phyloP scores from a whole-genome alignment of 129 eudicot species.

The Rutidosis leptorrhynchoides region DNA sequence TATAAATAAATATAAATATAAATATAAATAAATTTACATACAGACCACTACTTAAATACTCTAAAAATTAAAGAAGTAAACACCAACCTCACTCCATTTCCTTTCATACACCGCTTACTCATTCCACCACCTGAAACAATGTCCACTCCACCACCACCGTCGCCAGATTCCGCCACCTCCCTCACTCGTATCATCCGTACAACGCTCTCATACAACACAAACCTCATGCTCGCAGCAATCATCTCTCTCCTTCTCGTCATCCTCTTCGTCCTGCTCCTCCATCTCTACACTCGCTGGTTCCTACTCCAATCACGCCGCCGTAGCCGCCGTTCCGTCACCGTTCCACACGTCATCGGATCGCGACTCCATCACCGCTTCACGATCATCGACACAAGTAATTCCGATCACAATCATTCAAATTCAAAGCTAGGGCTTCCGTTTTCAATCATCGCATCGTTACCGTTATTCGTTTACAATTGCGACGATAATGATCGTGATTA shows the following conservation, averaged over 20 bases:
- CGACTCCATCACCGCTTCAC: conserved; percentile 45
- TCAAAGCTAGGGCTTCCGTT: conserved; percentile 55
- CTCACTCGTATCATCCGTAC: conserved; percentile 31
- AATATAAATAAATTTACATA: too few species aligned
- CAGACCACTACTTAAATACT: background rate
- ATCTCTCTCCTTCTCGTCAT: conserved; percentile 59
- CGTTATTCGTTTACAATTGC: conserved; percentile 39
- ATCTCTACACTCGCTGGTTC: conserved; percentile 71
- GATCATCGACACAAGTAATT: conserved; percentile 26
- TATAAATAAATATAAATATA: too few species aligned
- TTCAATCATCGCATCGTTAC: conserved; percentile 47
- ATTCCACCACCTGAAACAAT: conserved; percentile 20
- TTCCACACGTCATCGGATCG: conserved; percentile 39
- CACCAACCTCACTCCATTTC: conserved; percentile 20
- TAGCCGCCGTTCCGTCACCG: conserved; percentile 33
- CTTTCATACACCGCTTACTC: conserved; percentile 17
- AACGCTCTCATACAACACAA: conserved; percentile 47
- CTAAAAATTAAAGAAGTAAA: background rate
- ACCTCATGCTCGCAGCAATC: conserved; percentile 63
- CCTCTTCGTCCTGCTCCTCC: conserved; percentile 50
- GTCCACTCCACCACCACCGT: conserved; percentile 29
- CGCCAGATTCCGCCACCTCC: conserved; percentile 13
- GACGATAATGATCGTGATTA: conserved; percentile 4
- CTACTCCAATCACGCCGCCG: conserved; percentile 40
- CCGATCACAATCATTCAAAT: conserved; percentile 11